These are phyloP conservation scores for Myriosclerotinia scirpicola DNA, from an alignment of 2,329 filamentous ascomycete species.

Conservation along the genomic window DNA sequence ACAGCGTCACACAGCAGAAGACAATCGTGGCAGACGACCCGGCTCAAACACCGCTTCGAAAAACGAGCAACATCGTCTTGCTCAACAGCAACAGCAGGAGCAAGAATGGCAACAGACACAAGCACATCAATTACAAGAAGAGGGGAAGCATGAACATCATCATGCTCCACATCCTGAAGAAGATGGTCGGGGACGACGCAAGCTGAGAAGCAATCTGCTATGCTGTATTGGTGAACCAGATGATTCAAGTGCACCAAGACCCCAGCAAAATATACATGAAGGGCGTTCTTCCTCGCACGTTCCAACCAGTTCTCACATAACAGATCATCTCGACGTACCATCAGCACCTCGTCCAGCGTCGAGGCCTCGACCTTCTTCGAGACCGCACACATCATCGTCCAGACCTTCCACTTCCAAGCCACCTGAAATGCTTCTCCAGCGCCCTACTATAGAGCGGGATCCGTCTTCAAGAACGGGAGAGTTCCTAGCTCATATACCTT, in stretches of 20 bases:
- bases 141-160: neutral
- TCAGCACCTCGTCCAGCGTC: constrained; percentile 22
- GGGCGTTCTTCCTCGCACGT: constrained; percentile 26
- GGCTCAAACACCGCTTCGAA: constrained; percentile 30
- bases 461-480: constrained; percentile 43
- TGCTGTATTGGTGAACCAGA: constrained; percentile 39
- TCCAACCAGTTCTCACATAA: constrained; percentile 16
- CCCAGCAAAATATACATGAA: constrained; percentile 26
- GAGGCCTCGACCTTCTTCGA: constrained; percentile 2
- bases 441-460: constrained; percentile 35
- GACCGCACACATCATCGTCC: constrained; percentile 24
- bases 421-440: constrained; percentile 28
- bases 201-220: constrained; percentile 33
- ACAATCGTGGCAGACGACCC: constrained; percentile 18
- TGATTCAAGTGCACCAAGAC: constrained; percentile 34
- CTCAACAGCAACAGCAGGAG: neutral
- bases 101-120: constrained; percentile 9
- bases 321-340: constrained; percentile 22
- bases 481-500: constrained; percentile 69
- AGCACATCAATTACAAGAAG: constrained; percentile 5
- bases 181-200: constrained; percentile 21
- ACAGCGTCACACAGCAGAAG: constrained; percentile 29
- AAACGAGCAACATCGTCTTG: constrained; percentile 32
- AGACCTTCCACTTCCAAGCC: constrained; percentile 19
- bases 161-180: neutral